These are phyloP conservation scores for Lactifluus piperatus DNA, from an alignment of 768 basidiomycete genomes.

Conservation along the genomic window DNA sequence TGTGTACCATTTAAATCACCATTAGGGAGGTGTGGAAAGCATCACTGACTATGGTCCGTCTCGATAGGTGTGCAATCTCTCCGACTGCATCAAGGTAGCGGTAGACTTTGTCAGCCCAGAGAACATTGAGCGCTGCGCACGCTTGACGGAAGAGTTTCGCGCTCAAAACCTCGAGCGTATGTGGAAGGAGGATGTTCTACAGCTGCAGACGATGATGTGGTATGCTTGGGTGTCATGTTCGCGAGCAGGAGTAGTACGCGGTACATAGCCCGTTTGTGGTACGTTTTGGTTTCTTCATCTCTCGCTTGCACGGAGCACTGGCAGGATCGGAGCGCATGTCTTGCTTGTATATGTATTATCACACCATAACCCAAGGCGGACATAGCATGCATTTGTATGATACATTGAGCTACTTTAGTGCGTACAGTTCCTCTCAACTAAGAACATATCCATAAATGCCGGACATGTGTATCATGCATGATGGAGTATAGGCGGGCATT, in stretches of 20 bases:
- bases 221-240: slow-evolving; percentile 77
- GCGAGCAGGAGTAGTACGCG: slow-evolving; percentile 18
- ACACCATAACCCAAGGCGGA: slow-evolving; percentile 3
- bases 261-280: not conserved
- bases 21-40: too few species aligned
- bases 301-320: slow-evolving; percentile 7
- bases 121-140: slow-evolving; percentile 78
- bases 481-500: too few species aligned
- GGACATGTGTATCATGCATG: too few species aligned
- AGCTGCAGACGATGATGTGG: slow-evolving; percentile 88
- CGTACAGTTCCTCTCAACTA: not conserved
- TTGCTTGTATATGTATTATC: slow-evolving; percentile 17
- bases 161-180: slow-evolving; percentile 76
- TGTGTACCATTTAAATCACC: slow-evolving; percentile 26
- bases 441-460: not conserved
- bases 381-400: slow-evolving; percentile 11
- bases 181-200: slow-evolving; percentile 93
- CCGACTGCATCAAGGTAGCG: slow-evolving; percentile 93
- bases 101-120: slow-evolving; percentile 92
- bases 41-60: not conserved
- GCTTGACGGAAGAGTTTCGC: slow-evolving; percentile 80
- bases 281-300: not conserved
- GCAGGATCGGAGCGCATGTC: not conserved
- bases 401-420: slow-evolving; percentile 1
- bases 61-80: slow-evolving; percentile 73